These are phyloP conservation scores for Monosporozyma yasuniensis DNA, from an alignment of 805 yeast genomes.

Conservation along the genomic window DNA sequence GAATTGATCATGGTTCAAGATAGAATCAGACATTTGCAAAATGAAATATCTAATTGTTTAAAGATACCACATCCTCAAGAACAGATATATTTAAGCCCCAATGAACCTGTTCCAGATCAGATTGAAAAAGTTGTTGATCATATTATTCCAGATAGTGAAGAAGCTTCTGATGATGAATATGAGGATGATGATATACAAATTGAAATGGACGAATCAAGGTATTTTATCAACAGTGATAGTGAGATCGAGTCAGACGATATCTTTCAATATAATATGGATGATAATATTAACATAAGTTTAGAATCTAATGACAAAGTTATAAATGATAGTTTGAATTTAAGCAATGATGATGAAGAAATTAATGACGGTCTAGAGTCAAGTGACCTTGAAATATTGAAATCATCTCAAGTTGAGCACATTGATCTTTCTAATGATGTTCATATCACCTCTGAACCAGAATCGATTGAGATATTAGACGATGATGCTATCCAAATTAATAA, in stretches of 20 bases:
- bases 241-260: conserved; percentile 11
- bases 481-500: not conserved
- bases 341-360: conserved; percentile 1
- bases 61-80: not conserved
- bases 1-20: conserved; percentile 9
- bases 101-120: not conserved
- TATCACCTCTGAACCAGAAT: not conserved
- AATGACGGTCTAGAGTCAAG: not conserved
- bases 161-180: not conserved
- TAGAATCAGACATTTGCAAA: not conserved
- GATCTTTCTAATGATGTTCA: not conserved
- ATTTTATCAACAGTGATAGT: conserved; percentile 5
- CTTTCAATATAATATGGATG: conserved; percentile 6
- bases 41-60: not conserved
- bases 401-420: not conserved
- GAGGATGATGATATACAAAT: not conserved
- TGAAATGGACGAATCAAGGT: conserved; percentile 5
- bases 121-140: not conserved
- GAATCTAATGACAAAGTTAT: not conserved
- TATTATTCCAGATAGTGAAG: not conserved
- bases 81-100: not conserved
- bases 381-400: conserved; percentile 3
- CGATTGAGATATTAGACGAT: conserved; percentile 1
- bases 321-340: not conserved
- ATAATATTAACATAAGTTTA: not conserved